Evolutionary conservation across 2,329 filamentous ascomycete species (phyloP).

Genomic region (Herpotrichia juniperi): DNA sequence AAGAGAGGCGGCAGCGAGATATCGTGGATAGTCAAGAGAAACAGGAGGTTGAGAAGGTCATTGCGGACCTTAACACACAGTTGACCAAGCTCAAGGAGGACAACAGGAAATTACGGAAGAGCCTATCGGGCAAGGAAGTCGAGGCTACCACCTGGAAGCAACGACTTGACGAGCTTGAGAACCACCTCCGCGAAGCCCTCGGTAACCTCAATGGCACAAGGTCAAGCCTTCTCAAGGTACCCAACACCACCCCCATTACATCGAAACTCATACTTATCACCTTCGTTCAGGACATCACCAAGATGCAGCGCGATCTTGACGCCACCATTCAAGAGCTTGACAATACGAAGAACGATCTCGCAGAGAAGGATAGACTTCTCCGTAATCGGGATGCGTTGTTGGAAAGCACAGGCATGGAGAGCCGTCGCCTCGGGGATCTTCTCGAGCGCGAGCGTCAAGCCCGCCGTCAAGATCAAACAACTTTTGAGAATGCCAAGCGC

Average conservation of each 20-base stretch:
- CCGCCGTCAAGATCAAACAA: conserved; percentile 83
- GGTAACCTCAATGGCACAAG: conserved; percentile 87
- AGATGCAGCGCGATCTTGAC: conserved; percentile 86
- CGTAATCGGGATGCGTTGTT: conserved; percentile 87
- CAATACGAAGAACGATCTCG: conserved; percentile 73
- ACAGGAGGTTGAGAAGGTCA: conserved; percentile 89
- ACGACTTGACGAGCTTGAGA: conserved; percentile 86
- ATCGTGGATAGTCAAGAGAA: conserved; percentile 87
- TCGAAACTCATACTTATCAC: conserved; percentile 23
- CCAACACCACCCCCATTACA: not conserved
- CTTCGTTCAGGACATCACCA: conserved; percentile 71
- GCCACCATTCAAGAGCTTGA: conserved; percentile 84
- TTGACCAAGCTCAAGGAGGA: conserved; percentile 84
- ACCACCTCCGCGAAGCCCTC: conserved; percentile 82
- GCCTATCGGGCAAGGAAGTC: conserved; percentile 79
- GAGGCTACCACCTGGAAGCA: conserved; percentile 93
- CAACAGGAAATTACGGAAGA: conserved; percentile 79
- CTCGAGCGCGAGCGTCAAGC: conserved; percentile 88
- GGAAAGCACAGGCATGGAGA: conserved; percentile 87
- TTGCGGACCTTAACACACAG: conserved; percentile 91
- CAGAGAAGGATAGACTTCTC: conserved; percentile 90
- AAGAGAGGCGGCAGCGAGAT: conserved; percentile 86
- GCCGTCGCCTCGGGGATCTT: conserved; percentile 80
- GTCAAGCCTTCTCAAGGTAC: conserved; percentile 80
- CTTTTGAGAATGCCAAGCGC: conserved; percentile 87